Evolutionary conservation across 768 basidiomycete genomes (phyloP).

Genomic region (Pleurotus tuoliensis): DNA sequence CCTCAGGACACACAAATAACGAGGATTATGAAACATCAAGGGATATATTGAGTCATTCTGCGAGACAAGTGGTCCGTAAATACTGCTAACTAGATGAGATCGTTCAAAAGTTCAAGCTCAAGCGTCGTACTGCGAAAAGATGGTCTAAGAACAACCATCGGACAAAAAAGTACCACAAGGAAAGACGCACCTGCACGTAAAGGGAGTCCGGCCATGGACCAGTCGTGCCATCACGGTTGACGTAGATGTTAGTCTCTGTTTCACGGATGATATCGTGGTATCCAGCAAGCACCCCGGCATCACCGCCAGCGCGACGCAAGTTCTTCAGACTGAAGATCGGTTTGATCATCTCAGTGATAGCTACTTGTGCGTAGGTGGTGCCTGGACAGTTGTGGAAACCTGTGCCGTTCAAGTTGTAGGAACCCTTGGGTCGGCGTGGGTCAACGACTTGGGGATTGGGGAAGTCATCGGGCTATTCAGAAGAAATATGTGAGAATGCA

Average conservation of each 20-base stretch:
- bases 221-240: neutral
- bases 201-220: constrained; percentile 1
- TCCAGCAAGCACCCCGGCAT: neutral
- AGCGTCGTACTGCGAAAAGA: neutral
- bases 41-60: too few species aligned
- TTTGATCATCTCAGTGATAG: constrained; percentile 11
- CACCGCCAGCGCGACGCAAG: constrained; percentile 8
- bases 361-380: constrained; percentile 5
- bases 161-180: too few species aligned
- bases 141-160: neutral
- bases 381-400: constrained; percentile 14
- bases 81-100: too few species aligned
- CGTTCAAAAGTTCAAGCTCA: neutral
- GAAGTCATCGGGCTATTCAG: constrained; percentile 34
- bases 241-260: neutral
- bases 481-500: neutral
- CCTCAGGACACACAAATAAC: too few species aligned
- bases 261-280: constrained; percentile 3
- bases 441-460: constrained; percentile 35
- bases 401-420: constrained; percentile 27
- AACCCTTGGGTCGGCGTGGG: constrained; percentile 30
- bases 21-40: too few species aligned
- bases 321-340: constrained; percentile 12
- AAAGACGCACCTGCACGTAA: neutral
- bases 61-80: too few species aligned